Evolutionary conservation across 177 flowering plant genomes (phyloP), one percentile per base, ranked within the genome.

Genomic region (Telopea speciosissima): DNA sequence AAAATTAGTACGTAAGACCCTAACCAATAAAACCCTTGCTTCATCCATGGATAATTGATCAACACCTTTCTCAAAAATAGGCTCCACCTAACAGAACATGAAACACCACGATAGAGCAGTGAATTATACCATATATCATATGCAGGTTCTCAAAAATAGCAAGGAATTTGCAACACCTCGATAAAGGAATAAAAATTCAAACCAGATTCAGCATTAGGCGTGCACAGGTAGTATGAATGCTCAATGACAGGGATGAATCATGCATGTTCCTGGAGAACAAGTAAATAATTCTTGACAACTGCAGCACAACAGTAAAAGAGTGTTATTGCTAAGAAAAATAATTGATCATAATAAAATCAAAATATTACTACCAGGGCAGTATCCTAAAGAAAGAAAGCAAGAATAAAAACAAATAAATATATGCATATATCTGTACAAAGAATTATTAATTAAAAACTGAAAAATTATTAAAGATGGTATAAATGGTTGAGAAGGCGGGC

Each of bases 181-280:
- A 40, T 5, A 26, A 45, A 52, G 40, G 23, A n/a, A 65, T 21
- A 68, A 68, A 80, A 70, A 52, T 62, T 36, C 68, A 12, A 66
- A 93, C 99, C 98, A 96, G 88, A 84, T 96, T 96, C 79, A 96
- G 81, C 99, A 96, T 96, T 72, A 96, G 75, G 31, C 99, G 96
- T 72, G 99, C 98, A 85, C 99, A 93, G 33, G 98, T 96, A 10
- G 99, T 96, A 70, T 96, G 99, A 72, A 96, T 89, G 80, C 91
- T 88, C 68, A 93, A 88, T 5, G 97, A 85, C 76, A 96, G 80
- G 26, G 99, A 89, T 23, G 99, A 89, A 77, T 96, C 99, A 77
- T 93, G 99, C 99, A 96, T 93, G 79, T 93, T 96, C 73, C 98
- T 90, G 33, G 99, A 96, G 80, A 96, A 96, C 79, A 96, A 81